Evolutionary conservation across 2,329 filamentous ascomycete genomes (phyloP).

Genomic region (Colletotrichum sp.): DNA sequence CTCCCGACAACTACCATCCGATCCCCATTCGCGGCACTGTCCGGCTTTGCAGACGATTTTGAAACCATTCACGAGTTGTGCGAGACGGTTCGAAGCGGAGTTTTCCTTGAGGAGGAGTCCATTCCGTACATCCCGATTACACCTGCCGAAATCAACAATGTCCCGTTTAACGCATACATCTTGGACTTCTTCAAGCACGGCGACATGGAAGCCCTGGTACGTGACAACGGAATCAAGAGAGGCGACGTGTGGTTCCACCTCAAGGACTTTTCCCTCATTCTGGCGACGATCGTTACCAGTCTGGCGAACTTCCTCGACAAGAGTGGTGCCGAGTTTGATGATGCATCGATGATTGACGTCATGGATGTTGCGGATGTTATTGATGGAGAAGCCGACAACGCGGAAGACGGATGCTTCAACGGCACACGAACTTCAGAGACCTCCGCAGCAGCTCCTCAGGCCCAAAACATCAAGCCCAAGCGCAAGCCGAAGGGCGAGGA

Average conservation of each 20-base stretch:
- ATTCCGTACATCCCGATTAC: constrained; percentile 72
- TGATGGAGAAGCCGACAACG: constrained; percentile 39
- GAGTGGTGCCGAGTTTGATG: constrained; percentile 32
- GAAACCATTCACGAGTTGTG: constrained; percentile 71
- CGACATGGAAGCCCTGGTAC: constrained; percentile 61
- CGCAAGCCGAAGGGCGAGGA: constrained; percentile 38
- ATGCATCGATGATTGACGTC: constrained; percentile 44
- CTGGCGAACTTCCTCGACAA: constrained; percentile 56
- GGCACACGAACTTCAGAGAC: neutral
- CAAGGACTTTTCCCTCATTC: constrained; percentile 61
- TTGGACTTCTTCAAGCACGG: constrained; percentile 82
- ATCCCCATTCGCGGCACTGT: constrained; percentile 75
- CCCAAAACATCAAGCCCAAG: neutral
- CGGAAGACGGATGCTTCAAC: neutral
- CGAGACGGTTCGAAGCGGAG: constrained; percentile 64
- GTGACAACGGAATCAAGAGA: constrained; percentile 68
- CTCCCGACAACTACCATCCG: constrained; percentile 53
- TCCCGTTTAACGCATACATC: constrained; percentile 69
- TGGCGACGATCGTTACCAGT: constrained; percentile 75
- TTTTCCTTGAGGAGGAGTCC: constrained; percentile 77
- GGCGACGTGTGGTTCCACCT: constrained; percentile 76
- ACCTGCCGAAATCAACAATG: constrained; percentile 53
- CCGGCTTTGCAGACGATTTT: constrained; percentile 70
- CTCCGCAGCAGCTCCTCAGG: neutral
- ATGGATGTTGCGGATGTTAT: constrained; percentile 42